phyloP scores from a whole-genome alignment of 208 protist genomes.

The Trypanosoma platydactyli region DNA sequence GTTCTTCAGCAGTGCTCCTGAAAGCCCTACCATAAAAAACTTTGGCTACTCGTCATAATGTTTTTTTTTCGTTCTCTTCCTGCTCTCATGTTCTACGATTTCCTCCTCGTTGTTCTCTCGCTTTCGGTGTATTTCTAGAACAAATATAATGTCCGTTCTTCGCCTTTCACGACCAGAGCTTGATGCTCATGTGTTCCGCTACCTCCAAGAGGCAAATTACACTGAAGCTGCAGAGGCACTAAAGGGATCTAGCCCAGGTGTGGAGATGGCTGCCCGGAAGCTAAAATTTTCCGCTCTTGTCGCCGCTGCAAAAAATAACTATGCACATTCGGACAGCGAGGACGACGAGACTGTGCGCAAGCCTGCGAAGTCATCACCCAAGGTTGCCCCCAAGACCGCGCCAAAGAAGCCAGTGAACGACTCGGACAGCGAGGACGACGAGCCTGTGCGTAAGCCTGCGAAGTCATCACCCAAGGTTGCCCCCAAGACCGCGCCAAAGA shows the following conservation, averaged over 20 bases:
- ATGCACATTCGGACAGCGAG: constrained; percentile 36
- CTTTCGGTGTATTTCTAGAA: background rate
- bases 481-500: constrained; percentile 36
- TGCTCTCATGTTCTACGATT: too few relatives aligned
- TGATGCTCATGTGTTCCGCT: constrained; percentile 85
- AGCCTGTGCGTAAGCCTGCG: constrained; percentile 53
- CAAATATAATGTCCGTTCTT: constrained; percentile 32
- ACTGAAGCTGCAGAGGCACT: constrained; percentile 66
- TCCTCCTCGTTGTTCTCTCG: background rate
- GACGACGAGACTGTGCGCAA: constrained; percentile 65
- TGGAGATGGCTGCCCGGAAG: constrained; percentile 45
- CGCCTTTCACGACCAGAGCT: constrained; percentile 79
- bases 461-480: constrained; percentile 35
- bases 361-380: constrained; percentile 38
- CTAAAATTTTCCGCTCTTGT: constrained; percentile 56
- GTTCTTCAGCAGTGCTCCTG: too few relatives aligned
- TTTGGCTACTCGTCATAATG: too few relatives aligned
- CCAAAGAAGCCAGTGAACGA: constrained; percentile 30
- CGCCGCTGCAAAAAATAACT: constrained; percentile 29
- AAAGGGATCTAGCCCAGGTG: constrained; percentile 65
- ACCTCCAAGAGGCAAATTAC: constrained; percentile 76
- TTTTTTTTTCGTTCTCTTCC: constrained; percentile 14
- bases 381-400: constrained; percentile 36
- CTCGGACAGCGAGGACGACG: constrained; percentile 51
- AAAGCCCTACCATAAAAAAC: too few relatives aligned